Conservation (phyloP, 2,329 filamentous ascomycete species). For the Cylindrodendrum hubeiense region DNA sequence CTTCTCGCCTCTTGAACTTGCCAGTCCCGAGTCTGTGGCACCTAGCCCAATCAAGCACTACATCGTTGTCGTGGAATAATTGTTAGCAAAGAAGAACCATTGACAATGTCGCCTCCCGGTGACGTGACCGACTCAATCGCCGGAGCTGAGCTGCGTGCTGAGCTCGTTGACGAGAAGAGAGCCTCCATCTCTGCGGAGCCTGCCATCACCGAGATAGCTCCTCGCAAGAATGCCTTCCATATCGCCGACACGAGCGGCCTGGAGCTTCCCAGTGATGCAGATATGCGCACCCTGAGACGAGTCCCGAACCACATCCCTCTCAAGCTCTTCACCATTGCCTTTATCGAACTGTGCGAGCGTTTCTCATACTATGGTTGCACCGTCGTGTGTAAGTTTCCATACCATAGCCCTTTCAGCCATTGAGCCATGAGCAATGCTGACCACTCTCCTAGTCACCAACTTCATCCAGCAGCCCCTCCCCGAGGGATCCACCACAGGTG, state of each 20-base stretch:
- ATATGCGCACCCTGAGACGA: slow-evolving; percentile 64
- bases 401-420: not conserved
- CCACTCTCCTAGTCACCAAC: slow-evolving; percentile 61
- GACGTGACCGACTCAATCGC: slow-evolving; percentile 53
- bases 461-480: slow-evolving; percentile 73
- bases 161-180: slow-evolving; percentile 46
- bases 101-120: slow-evolving; percentile 46
- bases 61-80: not conserved
- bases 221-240: not conserved
- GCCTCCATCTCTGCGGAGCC: slow-evolving; percentile 37
- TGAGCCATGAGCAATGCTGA: slow-evolving; percentile 7
- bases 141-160: slow-evolving; percentile 38
- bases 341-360: slow-evolving; percentile 78
- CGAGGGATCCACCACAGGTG: slow-evolving; percentile 65
- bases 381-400: slow-evolving; percentile 68
- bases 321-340: slow-evolving; percentile 72
- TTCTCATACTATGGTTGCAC: slow-evolving; percentile 80
- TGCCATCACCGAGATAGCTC: not conserved
- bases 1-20: not conserved
- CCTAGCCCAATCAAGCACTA: not conserved
- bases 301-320: slow-evolving; percentile 70
- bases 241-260: slow-evolving; percentile 2
- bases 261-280: slow-evolving; percentile 46
- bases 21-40: slow-evolving; percentile 4
- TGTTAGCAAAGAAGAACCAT: slow-evolving; percentile 4